A percentile compares a stretch with the other conserved stretches of the same genome.
Conservation (phyloP, 768 basidiomycete species). For the Boletus speciosus region DNA sequence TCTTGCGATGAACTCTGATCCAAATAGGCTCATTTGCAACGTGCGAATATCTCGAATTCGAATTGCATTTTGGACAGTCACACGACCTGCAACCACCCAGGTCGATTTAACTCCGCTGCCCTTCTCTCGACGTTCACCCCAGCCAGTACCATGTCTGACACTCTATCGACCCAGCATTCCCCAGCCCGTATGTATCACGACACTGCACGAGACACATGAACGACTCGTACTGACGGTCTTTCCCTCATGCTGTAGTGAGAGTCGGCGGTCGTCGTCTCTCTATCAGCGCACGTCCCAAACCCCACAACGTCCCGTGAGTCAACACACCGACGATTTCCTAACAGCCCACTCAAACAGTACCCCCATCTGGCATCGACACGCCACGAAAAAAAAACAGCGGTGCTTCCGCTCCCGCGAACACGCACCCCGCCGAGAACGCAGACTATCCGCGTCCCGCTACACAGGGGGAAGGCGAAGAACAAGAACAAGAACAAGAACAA, state of each 20-base stretch:
- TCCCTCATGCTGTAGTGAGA: conserved; percentile 23
- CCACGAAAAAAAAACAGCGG: neutral
- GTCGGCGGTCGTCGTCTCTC: conserved; percentile 55
- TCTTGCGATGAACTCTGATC: neutral
- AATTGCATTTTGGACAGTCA: conserved; percentile 1
- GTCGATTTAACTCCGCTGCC: conserved; percentile 12
- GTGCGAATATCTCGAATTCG: neutral
- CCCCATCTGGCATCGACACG: too few relatives aligned
- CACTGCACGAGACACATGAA: neutral
- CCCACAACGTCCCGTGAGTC: conserved; percentile 32
- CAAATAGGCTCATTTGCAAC: neutral
- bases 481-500: neutral
- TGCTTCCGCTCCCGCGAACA: conserved; percentile 5
- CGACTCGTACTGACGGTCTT: neutral
- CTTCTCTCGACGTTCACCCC: neutral
- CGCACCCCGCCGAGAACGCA: conserved; percentile 21
- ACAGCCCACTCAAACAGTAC: neutral
- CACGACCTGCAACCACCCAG: neutral
- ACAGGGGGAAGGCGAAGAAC: conserved; percentile 35
- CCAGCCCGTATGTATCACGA: conserved; percentile 45
- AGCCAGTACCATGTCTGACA: conserved; percentile 29
- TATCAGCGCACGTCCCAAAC: conserved; percentile 37
- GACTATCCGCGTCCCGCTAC: conserved; percentile 57
- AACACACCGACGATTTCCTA: too few relatives aligned
- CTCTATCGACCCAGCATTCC: conserved; percentile 36